These are phyloP conservation scores for Nematocida sp. DNA, from an alignment of 371 early-diverging fungal genomes.

Conservation along the genomic window DNA sequence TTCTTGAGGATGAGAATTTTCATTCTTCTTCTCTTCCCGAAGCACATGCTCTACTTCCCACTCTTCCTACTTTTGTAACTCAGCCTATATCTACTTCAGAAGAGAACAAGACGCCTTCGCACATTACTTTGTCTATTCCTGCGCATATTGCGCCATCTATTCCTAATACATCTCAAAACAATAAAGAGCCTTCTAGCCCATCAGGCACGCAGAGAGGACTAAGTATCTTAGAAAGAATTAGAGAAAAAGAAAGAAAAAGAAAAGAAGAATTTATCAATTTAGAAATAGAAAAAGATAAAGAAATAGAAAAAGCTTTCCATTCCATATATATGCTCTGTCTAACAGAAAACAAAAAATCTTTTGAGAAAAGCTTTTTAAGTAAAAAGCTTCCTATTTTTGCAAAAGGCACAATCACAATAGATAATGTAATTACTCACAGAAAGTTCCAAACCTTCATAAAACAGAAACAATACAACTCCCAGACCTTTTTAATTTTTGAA, in stretches of 20 bases:
- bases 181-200: neutral
- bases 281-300: constrained; percentile 56
- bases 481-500: constrained; percentile 10
- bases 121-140: neutral
- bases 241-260: constrained; percentile 61
- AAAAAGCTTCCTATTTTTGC: constrained; percentile 13
- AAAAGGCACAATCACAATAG: neutral
- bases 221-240: constrained; percentile 62
- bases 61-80: neutral
- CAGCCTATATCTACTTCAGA: neutral
- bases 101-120: neutral
- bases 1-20: constrained; percentile 1
- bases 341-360: constrained; percentile 22
- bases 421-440: constrained; percentile 30
- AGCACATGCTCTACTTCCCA: neutral
- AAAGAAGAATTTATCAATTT: constrained; percentile 60
- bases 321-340: constrained; percentile 15
- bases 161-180: neutral
- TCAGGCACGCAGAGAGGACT: constrained; percentile 12
- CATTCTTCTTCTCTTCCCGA: neutral
- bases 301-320: constrained; percentile 31
- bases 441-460: neutral
- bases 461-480: neutral
- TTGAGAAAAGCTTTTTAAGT: constrained; percentile 12
- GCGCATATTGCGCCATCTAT: neutral